Conservation (phyloP, 2,329 filamentous ascomycete species). For the Phyllosticta capitalensis region DNA sequence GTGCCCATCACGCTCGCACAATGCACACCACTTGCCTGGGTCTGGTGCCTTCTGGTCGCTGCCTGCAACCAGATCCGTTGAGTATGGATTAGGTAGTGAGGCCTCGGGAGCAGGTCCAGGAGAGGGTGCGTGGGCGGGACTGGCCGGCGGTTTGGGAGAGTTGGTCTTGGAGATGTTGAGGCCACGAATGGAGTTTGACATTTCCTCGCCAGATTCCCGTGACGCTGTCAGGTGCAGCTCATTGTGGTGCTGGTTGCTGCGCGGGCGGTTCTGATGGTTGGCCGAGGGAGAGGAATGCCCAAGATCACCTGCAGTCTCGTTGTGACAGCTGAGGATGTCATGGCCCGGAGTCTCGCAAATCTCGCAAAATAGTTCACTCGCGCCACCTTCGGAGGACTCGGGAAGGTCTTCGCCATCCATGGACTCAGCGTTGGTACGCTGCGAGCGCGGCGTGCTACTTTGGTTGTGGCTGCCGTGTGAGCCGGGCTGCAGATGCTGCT, state of each 20-base stretch:
- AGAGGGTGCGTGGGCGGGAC: slow-evolving; percentile 2
- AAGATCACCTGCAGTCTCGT: slow-evolving; percentile 33
- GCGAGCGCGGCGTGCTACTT: slow-evolving; percentile 17
- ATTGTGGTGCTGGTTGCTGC: slow-evolving; percentile 27
- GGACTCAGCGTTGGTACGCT: slow-evolving; percentile 1
- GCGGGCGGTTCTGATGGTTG: background rate
- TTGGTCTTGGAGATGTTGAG: slow-evolving; percentile 25
- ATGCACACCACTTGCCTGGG: slow-evolving; percentile 86
- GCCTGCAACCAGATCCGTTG: slow-evolving; percentile 23
- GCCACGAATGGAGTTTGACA: slow-evolving; percentile 21
- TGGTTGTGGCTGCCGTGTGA: background rate
- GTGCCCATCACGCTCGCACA: slow-evolving; percentile 93
- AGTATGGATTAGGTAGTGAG: slow-evolving; percentile 27
- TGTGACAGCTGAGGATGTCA: slow-evolving; percentile 88
- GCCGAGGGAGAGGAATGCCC: slow-evolving; percentile 25
- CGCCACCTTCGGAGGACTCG: slow-evolving; percentile 55
- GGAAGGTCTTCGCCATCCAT: slow-evolving; percentile 32
- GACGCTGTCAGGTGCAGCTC: slow-evolving; percentile 6
- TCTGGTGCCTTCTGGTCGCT: slow-evolving; percentile 41
- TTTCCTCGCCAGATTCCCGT: slow-evolving; percentile 11
- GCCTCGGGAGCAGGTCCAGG: slow-evolving; percentile 9
- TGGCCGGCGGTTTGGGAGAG: slow-evolving; percentile 13
- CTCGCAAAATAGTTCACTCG: slow-evolving; percentile 75
- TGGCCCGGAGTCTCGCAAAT: slow-evolving; percentile 89
- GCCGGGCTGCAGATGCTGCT: background rate